A percentile compares a stretch with the other conserved stretches of the same genome.
Conservation (phyloP, 2,329 filamentous ascomycete species). For the Fonsecaea monophora region DNA sequence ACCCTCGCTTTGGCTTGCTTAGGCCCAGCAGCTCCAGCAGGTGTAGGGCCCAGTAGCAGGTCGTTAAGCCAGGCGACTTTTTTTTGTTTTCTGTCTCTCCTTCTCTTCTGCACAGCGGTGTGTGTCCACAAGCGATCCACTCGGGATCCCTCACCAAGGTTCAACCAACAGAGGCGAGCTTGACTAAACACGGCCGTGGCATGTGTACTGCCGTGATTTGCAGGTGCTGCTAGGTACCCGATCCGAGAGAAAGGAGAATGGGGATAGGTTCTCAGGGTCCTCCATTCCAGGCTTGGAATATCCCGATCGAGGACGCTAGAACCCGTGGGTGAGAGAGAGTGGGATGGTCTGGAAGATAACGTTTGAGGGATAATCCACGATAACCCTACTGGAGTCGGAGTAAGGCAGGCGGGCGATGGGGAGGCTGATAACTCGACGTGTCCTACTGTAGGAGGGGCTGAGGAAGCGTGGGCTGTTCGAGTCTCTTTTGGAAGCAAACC, state of each 20-base stretch:
- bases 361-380: slow-evolving; percentile 8
- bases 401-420: neutral
- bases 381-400: slow-evolving; percentile 1
- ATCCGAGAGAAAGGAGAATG: slow-evolving; percentile 7
- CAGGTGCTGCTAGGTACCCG: slow-evolving; percentile 14
- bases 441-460: neutral
- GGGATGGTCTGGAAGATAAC: slow-evolving; percentile 15
- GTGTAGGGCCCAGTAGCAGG: slow-evolving; percentile 2
- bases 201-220: slow-evolving; percentile 18
- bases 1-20: slow-evolving; percentile 10
- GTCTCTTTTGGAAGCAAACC: neutral
- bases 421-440: neutral
- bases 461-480: neutral
- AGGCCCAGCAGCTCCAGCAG: neutral
- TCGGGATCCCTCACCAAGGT: slow-evolving; percentile 20
- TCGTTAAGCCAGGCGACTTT: slow-evolving; percentile 10
- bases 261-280: slow-evolving; percentile 7
- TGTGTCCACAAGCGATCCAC: slow-evolving; percentile 27
- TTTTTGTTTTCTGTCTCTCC: neutral
- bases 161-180: slow-evolving; percentile 10
- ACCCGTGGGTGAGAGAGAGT: slow-evolving; percentile 7
- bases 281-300: slow-evolving; percentile 1
- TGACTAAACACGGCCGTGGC: slow-evolving; percentile 22
- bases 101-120: slow-evolving; percentile 16
- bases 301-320: slow-evolving; percentile 3